Conservation (phyloP, 768 basidiomycete species). For the Sporobolomyces roseus region DNA sequence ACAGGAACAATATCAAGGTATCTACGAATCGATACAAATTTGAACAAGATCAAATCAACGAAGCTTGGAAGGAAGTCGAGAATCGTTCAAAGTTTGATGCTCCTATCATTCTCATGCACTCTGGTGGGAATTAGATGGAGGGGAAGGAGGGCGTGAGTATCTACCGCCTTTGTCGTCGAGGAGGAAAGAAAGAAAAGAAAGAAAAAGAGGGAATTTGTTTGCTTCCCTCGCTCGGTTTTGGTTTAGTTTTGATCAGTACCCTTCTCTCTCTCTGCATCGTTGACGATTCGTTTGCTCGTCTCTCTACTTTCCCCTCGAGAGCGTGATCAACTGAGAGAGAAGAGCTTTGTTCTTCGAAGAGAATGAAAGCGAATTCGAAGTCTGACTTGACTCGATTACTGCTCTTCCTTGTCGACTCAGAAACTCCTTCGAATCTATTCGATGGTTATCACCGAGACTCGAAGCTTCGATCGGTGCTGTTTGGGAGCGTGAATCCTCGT, state of each 20-base stretch:
- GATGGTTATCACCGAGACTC: too few relatives aligned
- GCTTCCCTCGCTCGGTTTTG: too few relatives aligned
- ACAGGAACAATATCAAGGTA: not conserved
- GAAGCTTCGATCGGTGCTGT: too few relatives aligned
- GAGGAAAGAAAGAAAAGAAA: too few relatives aligned
- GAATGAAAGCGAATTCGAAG: not conserved
- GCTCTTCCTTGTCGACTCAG: too few relatives aligned
- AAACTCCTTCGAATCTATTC: too few relatives aligned
- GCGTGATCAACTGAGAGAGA: not conserved
- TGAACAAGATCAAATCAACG: constrained; percentile 5
- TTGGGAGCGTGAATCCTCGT: too few relatives aligned
- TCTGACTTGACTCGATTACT: too few relatives aligned
- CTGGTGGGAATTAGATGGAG: too few relatives aligned
- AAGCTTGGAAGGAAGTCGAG: constrained; percentile 14
- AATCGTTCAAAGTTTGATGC: constrained; percentile 3
- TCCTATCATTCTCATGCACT: constrained; percentile 13
- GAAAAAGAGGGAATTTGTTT: too few relatives aligned
- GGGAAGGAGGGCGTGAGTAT: too few relatives aligned
- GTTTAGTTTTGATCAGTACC: not conserved
- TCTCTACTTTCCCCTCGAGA: not conserved
- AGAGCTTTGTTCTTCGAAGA: not conserved
- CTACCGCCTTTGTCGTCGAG: too few relatives aligned
- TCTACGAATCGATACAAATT: not conserved
- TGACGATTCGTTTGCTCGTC: not conserved
- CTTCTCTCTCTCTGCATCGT: not conserved